Percentiles rank a stretch among this genome's conserved stretches.
Conservation (phyloP, 495 filamentous ascomycete genomes). For the Penicillium riverlandense region DNA sequence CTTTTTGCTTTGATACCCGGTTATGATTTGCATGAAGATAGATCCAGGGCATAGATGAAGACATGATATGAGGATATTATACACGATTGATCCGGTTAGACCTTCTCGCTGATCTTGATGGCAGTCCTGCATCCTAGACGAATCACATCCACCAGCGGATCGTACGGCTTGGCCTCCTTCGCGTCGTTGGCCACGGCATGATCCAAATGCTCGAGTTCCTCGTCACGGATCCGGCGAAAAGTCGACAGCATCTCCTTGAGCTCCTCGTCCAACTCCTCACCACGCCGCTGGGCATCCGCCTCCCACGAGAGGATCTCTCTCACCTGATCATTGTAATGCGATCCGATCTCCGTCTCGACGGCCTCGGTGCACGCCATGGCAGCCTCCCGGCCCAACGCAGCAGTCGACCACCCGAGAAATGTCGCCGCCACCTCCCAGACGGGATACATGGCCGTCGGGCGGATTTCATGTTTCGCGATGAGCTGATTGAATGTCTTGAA, state of each 20-base stretch:
- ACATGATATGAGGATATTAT: background rate
- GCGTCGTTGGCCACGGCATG: conserved; percentile 90
- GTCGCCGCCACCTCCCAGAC: conserved; percentile 81
- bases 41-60: conserved; percentile 2
- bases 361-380: conserved; percentile 99
- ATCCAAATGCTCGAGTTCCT: conserved; percentile 95
- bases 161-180: conserved; percentile 80
- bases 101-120: conserved; percentile 85
- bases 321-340: conserved; percentile 93
- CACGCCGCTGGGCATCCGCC: conserved; percentile 50
- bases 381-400: conserved; percentile 82
- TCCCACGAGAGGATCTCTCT: conserved; percentile 73
- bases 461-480: conserved; percentile 79
- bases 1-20: no score
- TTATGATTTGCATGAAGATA: no score
- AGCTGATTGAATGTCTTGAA: conserved; percentile 78
- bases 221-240: conserved; percentile 81
- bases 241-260: conserved; percentile 63
- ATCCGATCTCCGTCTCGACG: conserved; percentile 95
- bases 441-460: conserved; percentile 90
- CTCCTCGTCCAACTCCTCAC: conserved; percentile 74
- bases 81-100: conserved; percentile 36
- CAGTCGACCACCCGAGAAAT: conserved; percentile 83
- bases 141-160: conserved; percentile 81
- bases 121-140: conserved; percentile 80